Conservation (phyloP, 495 filamentous ascomycete species). For the Daldinia caldariorum region DNA sequence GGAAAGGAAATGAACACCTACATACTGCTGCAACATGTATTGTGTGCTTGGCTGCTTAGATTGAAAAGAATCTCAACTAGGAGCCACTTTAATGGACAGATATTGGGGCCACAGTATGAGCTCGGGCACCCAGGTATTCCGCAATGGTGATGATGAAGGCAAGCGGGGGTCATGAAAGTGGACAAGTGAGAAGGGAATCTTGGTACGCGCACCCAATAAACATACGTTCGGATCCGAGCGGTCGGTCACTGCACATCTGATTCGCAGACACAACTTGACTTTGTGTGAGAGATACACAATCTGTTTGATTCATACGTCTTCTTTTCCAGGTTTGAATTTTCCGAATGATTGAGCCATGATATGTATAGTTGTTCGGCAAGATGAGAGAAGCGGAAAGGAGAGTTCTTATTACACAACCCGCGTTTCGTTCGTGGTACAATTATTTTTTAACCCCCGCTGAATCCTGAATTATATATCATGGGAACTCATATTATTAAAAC, state of each 20-base stretch:
- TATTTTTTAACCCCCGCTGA: slow-evolving; percentile 8
- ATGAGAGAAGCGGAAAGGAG: slow-evolving; percentile 15
- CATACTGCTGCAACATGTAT: slow-evolving; percentile 12
- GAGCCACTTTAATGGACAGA: slow-evolving; percentile 43
- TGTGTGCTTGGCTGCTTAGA: slow-evolving; percentile 1
- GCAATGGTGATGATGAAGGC: slow-evolving; percentile 29
- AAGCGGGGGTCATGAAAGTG: slow-evolving; percentile 37
- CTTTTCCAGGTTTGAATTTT: slow-evolving; percentile 44
- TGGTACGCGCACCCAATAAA: slow-evolving; percentile 37
- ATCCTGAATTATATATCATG: slow-evolving; percentile 18
- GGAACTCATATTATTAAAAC: slow-evolving; percentile 23
- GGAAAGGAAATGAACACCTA: slow-evolving; percentile 22
- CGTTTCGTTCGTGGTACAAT: slow-evolving; percentile 29
- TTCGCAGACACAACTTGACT: slow-evolving; percentile 34
- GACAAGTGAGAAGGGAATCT: slow-evolving; percentile 33
- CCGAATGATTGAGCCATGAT: slow-evolving; percentile 35
- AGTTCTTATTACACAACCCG: slow-evolving; percentile 35
- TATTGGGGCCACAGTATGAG: slow-evolving; percentile 40
- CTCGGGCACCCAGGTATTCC: slow-evolving; percentile 29
- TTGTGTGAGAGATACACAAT: slow-evolving; percentile 36
- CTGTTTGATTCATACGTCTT: slow-evolving; percentile 34
- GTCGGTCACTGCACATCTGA: slow-evolving; percentile 41
- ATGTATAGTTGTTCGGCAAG: slow-evolving; percentile 33
- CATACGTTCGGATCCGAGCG: slow-evolving; percentile 44
- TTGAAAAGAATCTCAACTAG: slow-evolving; percentile 30